Evolutionary conservation across 208 protist genomes (phyloP), one percentile per base, ranked within the genome.

Genomic region (Crithidia sp.): DNA sequence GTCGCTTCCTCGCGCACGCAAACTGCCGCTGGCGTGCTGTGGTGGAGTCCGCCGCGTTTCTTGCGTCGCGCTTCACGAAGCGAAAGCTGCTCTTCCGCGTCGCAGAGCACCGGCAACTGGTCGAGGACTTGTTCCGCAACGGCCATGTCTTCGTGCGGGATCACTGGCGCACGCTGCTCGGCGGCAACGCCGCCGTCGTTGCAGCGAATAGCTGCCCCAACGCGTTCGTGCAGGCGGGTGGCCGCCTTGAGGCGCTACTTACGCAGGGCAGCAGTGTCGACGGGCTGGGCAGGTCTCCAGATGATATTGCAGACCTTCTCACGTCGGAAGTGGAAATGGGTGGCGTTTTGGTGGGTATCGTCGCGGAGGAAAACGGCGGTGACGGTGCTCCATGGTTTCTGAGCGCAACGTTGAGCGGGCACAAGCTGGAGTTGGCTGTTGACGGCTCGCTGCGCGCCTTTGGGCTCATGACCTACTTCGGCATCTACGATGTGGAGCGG

Each of bases 391-490:
- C 81, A 41, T 95, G 93, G 89, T 94, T 81, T 76, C 36, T 97
- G 43, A 97, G 91, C 69, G 93, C 88, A 47, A 95, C 89, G 7
- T 77, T 97, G 54, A 95, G 84, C 57, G 68, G 65, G 40, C 79
- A 81, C 73, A 97, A 97, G 71, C 65, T 97, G 44, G 93, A 97
- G 74, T 57, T 97, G 9, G 88, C 91, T 2, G 81, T 97, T 19
- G 93, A 95, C 58, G 85, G 64, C 37, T 93, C 90, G 17, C 77
- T 97, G 47, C 88, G 91, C 43, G 75, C 83, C 13, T 95, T 94
- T 67, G 90, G 84, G 12, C 78, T 95, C 60, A 84, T 97, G 80
- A 67, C 82, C 16, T 95, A 87, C 81, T 85, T 89, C 5, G 85
- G 74, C 65, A 77, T 86, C n/a, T 70, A 74, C 60, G 64, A 72